Evolutionary conservation across 164 flowering plant species (phyloP), one percentile per base, ranked within the genome.

Genomic region (Nelumbo lutea): DNA sequence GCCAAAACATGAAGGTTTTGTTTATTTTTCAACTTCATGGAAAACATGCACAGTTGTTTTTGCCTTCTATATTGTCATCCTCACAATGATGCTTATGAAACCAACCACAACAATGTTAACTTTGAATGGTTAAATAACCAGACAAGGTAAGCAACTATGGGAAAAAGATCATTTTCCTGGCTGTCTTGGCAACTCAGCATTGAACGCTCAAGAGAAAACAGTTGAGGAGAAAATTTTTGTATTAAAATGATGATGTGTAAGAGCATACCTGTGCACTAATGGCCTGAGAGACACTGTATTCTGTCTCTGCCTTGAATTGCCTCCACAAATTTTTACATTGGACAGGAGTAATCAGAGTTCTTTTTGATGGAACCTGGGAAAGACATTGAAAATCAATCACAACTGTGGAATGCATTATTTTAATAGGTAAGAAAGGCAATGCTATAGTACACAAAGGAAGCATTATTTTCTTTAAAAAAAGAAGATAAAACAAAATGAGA

Each of bases 301-400:
- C 97, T 5, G 98, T 93, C 78, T 93, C 97, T 55, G 82, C 43
- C 70, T 83, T 86, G 77, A 91, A 93, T 79, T 90, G 97, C 78
- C 94, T 86, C 98, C 98, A 93, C 71, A 89, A 62, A 44, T 90
- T 84, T 74, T 90, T 90, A 81, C 98, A 93, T 59, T 93, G 96
- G 61, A 90, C 98, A 62, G 98, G 98, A 45, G 96, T 85, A 53
- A 93, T 83, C 79, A 93, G 65, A 45, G 90, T 88, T 79, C 82
- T 88, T 59, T 85, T 51, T 0, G 86, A 11, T 14, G 91, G 86
- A 72, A 93, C 84, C 98, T 93, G 82, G 46, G 62, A 64, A 63
- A 4, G 27, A 27, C 0, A 27, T 27, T 53, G 46, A 78, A 42
- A 9, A 59, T 44, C 42, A 57, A 62, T 14, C 57, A 68, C 3